These are phyloP conservation scores for Spathaspora boniae DNA, from an alignment of 805 yeast species.

Conservation along the genomic window DNA sequence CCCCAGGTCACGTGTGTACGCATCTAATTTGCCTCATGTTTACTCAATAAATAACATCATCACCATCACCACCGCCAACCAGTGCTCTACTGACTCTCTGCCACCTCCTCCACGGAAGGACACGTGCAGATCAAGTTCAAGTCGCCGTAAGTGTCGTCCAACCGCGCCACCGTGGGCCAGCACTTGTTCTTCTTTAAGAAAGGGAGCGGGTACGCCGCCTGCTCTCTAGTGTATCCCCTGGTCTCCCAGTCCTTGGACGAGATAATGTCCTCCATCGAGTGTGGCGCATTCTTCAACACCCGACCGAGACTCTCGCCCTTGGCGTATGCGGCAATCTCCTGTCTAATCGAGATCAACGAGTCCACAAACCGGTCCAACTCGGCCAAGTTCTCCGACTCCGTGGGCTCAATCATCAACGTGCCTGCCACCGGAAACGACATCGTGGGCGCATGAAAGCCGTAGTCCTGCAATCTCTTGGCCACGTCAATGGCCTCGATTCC, in stretches of 20 bases:
- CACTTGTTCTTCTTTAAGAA: constrained; percentile 71
- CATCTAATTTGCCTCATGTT: constrained; percentile 2
- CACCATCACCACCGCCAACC: not conserved
- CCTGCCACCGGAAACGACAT: constrained; percentile 99
- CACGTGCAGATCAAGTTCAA: constrained; percentile 90
- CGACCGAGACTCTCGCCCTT: constrained; percentile 62
- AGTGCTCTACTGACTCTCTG: constrained; percentile 13
- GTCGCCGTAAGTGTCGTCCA: constrained; percentile 95
- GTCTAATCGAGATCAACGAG: constrained; percentile 76
- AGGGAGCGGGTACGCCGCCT: constrained; percentile 90
- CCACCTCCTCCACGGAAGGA: constrained; percentile 78
- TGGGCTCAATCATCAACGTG: constrained; percentile 97
- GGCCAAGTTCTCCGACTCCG: constrained; percentile 85
- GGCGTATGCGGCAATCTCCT: constrained; percentile 73
- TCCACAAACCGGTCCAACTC: constrained; percentile 91
- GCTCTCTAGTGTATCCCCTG: constrained; percentile 87
- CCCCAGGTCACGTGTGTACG: no score
- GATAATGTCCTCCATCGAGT: constrained; percentile 75
- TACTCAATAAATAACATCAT: not conserved
- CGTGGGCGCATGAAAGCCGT: constrained; percentile 98
- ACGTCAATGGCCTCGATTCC: constrained; percentile 95
- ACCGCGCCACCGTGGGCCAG: constrained; percentile 94
- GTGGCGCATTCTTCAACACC: constrained; percentile 88
- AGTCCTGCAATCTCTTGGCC: constrained; percentile 95
- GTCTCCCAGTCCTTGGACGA: constrained; percentile 69